These are phyloP conservation scores for Talaromyces amestolkiae DNA, from an alignment of 2,329 filamentous ascomycete genomes.

Conservation along the genomic window DNA sequence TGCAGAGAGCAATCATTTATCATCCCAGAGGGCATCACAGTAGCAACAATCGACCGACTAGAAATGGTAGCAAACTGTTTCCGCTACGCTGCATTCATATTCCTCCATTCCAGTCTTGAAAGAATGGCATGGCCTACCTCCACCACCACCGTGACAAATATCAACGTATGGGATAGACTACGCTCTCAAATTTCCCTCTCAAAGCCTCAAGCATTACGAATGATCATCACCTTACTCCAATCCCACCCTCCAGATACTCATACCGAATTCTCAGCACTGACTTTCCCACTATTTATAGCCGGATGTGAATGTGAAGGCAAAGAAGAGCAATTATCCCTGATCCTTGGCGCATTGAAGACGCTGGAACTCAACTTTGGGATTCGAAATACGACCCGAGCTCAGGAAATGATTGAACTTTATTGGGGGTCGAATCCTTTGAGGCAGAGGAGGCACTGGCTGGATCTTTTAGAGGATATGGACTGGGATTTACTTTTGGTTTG, in stretches of 20 bases:
- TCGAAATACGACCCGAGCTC: constrained; percentile 16
- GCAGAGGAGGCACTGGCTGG: constrained; percentile 15
- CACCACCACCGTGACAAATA: background rate
- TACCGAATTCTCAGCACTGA: constrained; percentile 39
- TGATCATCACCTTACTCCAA: constrained; percentile 29
- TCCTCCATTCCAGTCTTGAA: constrained; percentile 37
- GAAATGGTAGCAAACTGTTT: constrained; percentile 39
- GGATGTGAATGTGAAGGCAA: constrained; percentile 32
- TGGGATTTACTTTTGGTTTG: constrained; percentile 20
- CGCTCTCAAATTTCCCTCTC: constrained; percentile 27
- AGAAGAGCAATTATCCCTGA: constrained; percentile 25
- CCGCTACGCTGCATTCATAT: constrained; percentile 38
- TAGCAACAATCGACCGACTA: constrained; percentile 30
- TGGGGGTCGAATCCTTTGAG: background rate
- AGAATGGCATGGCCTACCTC: constrained; percentile 23
- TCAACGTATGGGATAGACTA: constrained; percentile 8
- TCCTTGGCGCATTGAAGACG: constrained; percentile 28
- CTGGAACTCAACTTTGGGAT: constrained; percentile 31
- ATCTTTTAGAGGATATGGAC: constrained; percentile 16
- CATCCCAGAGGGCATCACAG: constrained; percentile 32
- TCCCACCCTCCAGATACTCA: constrained; percentile 32
- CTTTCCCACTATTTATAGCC: constrained; percentile 38
- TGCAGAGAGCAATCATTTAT: constrained; percentile 29
- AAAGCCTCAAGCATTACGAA: constrained; percentile 30
- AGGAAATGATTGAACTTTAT: constrained; percentile 16